Base-by-base conservation (phyloP, 129 eudicot genomes). In the Cynara cardunculus region DNA sequence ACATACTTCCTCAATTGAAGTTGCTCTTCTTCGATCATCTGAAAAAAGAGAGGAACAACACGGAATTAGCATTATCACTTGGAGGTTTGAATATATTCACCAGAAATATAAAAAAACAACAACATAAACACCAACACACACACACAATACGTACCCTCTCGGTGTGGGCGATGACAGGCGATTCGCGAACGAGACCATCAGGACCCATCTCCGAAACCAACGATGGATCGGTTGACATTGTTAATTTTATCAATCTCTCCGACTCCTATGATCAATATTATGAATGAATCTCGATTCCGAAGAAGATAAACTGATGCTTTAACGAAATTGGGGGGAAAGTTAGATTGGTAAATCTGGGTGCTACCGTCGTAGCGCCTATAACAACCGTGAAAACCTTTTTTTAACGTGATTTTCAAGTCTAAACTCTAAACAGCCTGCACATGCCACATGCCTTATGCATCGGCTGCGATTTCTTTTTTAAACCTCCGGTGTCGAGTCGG, bases 1-100 rank as follows among this genome's bases (percentile, higher is more conserved):
- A 86, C 96, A 27, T 87, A 92, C 99, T 92, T 94, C 87, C 89
- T 87, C 86, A 94, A 87, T 24, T 92, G 99, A 90, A 90, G 92
- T 76, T 92, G 96, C 88, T 94, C 97, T 76, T 75, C 94, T 83
- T 87, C 99, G 75, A 94, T 94, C 81, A 94, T 75, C 99, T 94
- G 89, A 26, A 79, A 75, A 72, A 62, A 65, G 3, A 53, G 19
- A 39, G 32, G 32, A 25, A 28, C 49, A 49, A 80, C 24, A 76
- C 2, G 2, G 16, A 53, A 80, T 39, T 7, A 22, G 27, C 31
- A 82, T 46, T 27, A 56, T 53, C 25, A 53, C 26, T 21, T 12
- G 27, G 7, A 49, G 27, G 3, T 34, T 70, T 69, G 21, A 69
- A 75, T 1, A 18, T 30, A 32, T 19, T 49, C 25, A 59, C 9